phyloP scores from a whole-genome alignment of 116 monocot genomes.

The Papilionanthe hybrid region DNA sequence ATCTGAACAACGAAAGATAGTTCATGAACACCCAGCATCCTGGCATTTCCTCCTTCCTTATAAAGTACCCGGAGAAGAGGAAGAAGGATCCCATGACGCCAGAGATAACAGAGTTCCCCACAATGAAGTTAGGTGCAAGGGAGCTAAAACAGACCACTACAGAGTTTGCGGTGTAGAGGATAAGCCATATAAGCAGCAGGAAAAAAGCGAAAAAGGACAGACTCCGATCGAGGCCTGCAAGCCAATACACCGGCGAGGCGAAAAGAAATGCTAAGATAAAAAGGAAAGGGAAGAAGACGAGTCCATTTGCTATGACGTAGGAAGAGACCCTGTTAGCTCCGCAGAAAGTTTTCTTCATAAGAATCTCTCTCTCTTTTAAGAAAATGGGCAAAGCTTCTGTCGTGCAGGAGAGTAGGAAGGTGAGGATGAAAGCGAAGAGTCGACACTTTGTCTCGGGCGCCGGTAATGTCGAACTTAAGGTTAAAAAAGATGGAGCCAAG shows the following conservation, averaged over 20 bases:
- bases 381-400: constrained; percentile 85
- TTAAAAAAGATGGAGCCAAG: too few species aligned
- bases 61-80: too few species aligned
- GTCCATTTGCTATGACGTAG: constrained; percentile 54
- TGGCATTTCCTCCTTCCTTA: too few species aligned
- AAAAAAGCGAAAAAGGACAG: constrained; percentile 43
- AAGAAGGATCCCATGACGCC: too few species aligned
- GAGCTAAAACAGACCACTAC: too few species aligned
- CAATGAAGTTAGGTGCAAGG: too few species aligned
- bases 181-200: constrained; percentile 68
- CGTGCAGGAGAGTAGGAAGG: constrained; percentile 81
- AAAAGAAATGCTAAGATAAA: too few species aligned
- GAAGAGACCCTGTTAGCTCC: constrained; percentile 83
- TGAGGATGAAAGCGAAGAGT: constrained; percentile 86
- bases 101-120: too few species aligned
- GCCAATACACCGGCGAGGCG: too few species aligned
- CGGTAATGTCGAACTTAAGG: constrained; percentile 60
- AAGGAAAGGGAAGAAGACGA: constrained; percentile 68
- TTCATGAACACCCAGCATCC: too few species aligned
- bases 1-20: too few species aligned
- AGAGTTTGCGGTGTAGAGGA: constrained; percentile 87
- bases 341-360: constrained; percentile 59
- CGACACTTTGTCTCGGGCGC: constrained; percentile 49
- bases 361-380: constrained; percentile 75
- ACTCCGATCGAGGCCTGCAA: constrained; percentile 37